phyloP scores from a whole-genome alignment of 2,329 filamentous ascomycete species.

The Fusarium sp. region DNA sequence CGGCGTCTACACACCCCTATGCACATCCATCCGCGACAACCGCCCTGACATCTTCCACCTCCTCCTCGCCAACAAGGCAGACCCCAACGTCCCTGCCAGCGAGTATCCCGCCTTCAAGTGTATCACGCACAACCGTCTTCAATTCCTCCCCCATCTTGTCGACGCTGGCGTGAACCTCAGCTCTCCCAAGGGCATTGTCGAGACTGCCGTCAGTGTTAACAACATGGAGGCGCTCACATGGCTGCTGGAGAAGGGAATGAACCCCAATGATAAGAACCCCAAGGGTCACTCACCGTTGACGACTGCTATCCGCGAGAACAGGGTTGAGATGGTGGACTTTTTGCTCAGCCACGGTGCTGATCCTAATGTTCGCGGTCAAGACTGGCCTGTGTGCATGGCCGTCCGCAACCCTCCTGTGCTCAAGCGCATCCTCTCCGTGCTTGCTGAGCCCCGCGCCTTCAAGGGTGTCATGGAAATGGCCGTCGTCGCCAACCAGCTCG shows the following conservation, averaged over 20 bases:
- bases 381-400: slow-evolving; percentile 78
- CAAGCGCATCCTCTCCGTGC: slow-evolving; percentile 64
- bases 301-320: slow-evolving; percentile 71
- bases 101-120: slow-evolving; percentile 77
- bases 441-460: slow-evolving; percentile 68
- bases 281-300: slow-evolving; percentile 71
- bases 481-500: slow-evolving; percentile 72
- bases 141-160: slow-evolving; percentile 68
- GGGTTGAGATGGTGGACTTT: slow-evolving; percentile 66
- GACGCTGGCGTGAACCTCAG: slow-evolving; percentile 68
- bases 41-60: slow-evolving; percentile 69
- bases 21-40: slow-evolving; percentile 74
- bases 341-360: slow-evolving; percentile 69
- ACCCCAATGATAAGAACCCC: slow-evolving; percentile 66
- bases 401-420: slow-evolving; percentile 70
- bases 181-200: slow-evolving; percentile 71
- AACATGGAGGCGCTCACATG: slow-evolving; percentile 69
- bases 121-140: slow-evolving; percentile 70
- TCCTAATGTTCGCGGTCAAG: slow-evolving; percentile 69
- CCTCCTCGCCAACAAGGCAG: slow-evolving; percentile 65
- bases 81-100: slow-evolving; percentile 69
- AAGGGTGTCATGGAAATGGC: slow-evolving; percentile 76
- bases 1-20: slow-evolving; percentile 73
- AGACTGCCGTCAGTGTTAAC: slow-evolving; percentile 70
- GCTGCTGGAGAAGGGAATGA: slow-evolving; percentile 68